Conservation (phyloP, 208 protist species). For the Herpetomonas tarakana region DNA sequence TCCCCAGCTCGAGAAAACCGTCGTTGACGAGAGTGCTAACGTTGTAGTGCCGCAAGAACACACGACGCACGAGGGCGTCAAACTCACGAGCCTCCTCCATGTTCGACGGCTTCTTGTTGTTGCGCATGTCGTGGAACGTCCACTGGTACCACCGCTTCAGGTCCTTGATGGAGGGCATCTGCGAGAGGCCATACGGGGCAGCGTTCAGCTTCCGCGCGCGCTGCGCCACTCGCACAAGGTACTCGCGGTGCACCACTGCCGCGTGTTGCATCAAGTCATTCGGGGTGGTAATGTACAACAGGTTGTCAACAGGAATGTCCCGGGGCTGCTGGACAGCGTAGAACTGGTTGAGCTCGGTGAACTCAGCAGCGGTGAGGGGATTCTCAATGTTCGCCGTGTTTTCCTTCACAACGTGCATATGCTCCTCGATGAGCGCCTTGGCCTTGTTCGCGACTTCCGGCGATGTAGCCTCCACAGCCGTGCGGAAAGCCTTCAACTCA, state of each 20-base stretch:
- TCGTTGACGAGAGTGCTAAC: constrained; percentile 44
- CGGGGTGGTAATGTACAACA: constrained; percentile 40
- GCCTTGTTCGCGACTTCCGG: constrained; percentile 48
- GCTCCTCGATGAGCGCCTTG: constrained; percentile 30
- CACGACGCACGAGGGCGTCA: constrained; percentile 47
- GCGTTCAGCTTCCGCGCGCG: constrained; percentile 35
- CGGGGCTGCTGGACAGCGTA: constrained; percentile 51
- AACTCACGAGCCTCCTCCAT: constrained; percentile 32
- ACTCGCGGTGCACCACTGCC: constrained; percentile 45
- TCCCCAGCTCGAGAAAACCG: constrained; percentile 47
- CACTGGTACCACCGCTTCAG: constrained; percentile 69
- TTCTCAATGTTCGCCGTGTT: constrained; percentile 25
- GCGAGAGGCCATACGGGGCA: constrained; percentile 62
- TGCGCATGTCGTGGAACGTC: constrained; percentile 73
- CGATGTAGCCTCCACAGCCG: constrained; percentile 51
- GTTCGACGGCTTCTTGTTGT: constrained; percentile 26
- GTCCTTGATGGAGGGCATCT: constrained; percentile 67
- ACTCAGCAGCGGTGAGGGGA: constrained; percentile 61
- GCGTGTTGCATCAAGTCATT: constrained; percentile 53
- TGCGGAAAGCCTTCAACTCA: constrained; percentile 62
- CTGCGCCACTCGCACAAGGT: constrained; percentile 52
- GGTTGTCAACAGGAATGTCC: constrained; percentile 36
- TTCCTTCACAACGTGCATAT: constrained; percentile 19
- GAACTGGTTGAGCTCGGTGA: constrained; percentile 71
- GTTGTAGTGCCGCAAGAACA: constrained; percentile 71